A percentile compares a stretch with the other conserved stretches of the same genome.
phyloP scores from a whole-genome alignment of 2,329 filamentous ascomycete genomes.

The Immersiporthe knoxdaviesiana region DNA sequence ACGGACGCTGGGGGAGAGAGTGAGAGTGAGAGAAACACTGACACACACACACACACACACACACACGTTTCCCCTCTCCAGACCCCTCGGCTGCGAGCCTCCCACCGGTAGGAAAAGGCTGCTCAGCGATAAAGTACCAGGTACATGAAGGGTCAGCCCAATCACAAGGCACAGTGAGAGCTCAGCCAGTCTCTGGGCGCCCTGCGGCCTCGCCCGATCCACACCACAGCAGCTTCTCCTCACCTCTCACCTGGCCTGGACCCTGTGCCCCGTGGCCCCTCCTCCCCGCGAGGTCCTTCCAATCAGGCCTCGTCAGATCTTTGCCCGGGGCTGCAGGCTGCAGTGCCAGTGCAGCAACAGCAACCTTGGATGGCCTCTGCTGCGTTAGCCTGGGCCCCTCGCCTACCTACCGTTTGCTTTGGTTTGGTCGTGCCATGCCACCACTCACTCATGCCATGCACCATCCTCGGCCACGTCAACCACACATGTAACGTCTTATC shows the following conservation, averaged over 20 bases:
- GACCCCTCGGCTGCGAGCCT: background rate
- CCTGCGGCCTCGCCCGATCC: background rate
- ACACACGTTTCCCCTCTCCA: background rate
- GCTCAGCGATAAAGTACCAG: slow-evolving; percentile 4
- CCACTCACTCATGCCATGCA: background rate
- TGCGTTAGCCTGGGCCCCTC: slow-evolving; percentile 9
- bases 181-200: background rate
- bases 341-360: slow-evolving; percentile 14
- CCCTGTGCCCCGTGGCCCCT: background rate
- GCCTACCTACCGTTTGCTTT: no score
- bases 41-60: background rate
- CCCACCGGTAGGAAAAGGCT: slow-evolving; percentile 9
- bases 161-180: background rate
- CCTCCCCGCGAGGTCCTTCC: background rate
- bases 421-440: background rate
- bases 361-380: background rate
- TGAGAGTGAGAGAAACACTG: no score
- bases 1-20: no score
- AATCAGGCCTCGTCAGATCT: background rate
- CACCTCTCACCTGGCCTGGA: slow-evolving; percentile 8
- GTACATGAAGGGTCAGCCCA: background rate
- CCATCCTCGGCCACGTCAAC: slow-evolving; percentile 10
- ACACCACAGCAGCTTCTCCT: slow-evolving; percentile 8
- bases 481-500: background rate
- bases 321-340: slow-evolving; percentile 16